A percentile compares a stretch with the other conserved stretches of the same genome.
Evolutionary conservation across 2,329 filamentous ascomycete genomes (phyloP).

Genomic region (Apiospora koreana): DNA sequence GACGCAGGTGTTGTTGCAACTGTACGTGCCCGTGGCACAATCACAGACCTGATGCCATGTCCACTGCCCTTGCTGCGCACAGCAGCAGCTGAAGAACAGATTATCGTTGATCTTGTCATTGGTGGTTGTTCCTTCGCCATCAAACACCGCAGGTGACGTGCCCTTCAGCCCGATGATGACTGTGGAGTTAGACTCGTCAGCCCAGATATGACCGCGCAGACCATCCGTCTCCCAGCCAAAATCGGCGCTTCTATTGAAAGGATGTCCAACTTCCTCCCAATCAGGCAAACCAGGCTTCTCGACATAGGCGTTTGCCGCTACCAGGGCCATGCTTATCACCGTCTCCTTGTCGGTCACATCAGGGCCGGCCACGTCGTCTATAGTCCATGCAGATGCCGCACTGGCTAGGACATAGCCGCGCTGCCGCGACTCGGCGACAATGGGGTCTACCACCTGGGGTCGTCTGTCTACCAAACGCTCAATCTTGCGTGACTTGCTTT

Average conservation of each 20-base stretch:
- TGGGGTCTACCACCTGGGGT: conserved; percentile 73
- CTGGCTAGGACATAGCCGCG: conserved; percentile 68
- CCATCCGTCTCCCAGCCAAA: conserved; percentile 94
- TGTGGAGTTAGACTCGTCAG: conserved; percentile 81
- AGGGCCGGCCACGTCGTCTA: conserved; percentile 76
- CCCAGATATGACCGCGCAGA: conserved; percentile 88
- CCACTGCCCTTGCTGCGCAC: conserved; percentile 87
- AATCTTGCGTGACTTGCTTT: conserved; percentile 68
- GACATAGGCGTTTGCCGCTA: conserved; percentile 90
- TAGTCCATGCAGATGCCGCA: conserved; percentile 75
- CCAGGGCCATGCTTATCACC: conserved; percentile 79
- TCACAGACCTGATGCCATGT: conserved; percentile 92
- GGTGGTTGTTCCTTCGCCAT: conserved; percentile 94
- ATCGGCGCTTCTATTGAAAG: conserved; percentile 82
- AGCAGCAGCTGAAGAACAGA: conserved; percentile 97
- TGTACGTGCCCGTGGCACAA: conserved; percentile 83
- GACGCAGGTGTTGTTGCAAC: conserved; percentile 91
- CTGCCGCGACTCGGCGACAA: conserved; percentile 72
- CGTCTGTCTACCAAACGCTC: conserved; percentile 80
- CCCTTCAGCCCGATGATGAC: conserved; percentile 93
- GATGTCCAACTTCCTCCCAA: conserved; percentile 78
- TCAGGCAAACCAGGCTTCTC: conserved; percentile 69
- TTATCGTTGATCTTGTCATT: conserved; percentile 99
- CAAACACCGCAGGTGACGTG: conserved; percentile 86
- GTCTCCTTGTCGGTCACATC: conserved; percentile 85